These are phyloP conservation scores for Selenicereus undatus DNA, from an alignment of 148 eudicot species.

Conservation along the genomic window DNA sequence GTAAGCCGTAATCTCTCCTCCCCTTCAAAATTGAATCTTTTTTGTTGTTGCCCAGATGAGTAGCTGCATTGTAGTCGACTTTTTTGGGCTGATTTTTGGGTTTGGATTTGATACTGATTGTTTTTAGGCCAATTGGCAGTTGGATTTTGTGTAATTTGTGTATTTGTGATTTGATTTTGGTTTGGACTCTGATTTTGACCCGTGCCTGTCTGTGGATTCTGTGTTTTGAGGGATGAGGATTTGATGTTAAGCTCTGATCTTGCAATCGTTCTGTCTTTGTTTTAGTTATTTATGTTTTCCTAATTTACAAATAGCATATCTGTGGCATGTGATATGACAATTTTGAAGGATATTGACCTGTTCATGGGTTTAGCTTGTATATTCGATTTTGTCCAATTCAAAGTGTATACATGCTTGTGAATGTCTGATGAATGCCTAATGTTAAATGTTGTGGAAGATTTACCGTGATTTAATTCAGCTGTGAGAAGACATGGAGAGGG, in stretches of 20 bases:
- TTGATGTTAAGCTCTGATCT: conserved; percentile 8
- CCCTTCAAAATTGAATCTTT: background rate
- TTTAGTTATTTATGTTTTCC: background rate
- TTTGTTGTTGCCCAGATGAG: background rate
- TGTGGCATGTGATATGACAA: background rate
- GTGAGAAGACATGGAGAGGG: background rate
- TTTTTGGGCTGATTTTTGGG: conserved; percentile 5
- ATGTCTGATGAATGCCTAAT: background rate
- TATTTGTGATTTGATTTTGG: background rate
- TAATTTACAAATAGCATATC: background rate
- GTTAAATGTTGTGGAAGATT: background rate
- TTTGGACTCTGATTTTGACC: background rate
- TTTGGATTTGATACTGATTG: background rate
- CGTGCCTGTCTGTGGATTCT: background rate
- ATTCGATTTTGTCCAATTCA: background rate
- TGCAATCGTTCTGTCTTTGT: background rate
- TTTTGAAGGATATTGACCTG: conserved; percentile 1
- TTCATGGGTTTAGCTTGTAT: background rate
- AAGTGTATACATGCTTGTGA: background rate
- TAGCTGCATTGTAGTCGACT: background rate
- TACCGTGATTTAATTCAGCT: no score
- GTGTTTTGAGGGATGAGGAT: conserved; percentile 2
- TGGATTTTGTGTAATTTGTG: background rate
- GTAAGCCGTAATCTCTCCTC: conserved; percentile 5
- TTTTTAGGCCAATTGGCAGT: background rate